Conservation (phyloP, 129 eudicot species). For the Chrysanthemum lavandulifolium region DNA sequence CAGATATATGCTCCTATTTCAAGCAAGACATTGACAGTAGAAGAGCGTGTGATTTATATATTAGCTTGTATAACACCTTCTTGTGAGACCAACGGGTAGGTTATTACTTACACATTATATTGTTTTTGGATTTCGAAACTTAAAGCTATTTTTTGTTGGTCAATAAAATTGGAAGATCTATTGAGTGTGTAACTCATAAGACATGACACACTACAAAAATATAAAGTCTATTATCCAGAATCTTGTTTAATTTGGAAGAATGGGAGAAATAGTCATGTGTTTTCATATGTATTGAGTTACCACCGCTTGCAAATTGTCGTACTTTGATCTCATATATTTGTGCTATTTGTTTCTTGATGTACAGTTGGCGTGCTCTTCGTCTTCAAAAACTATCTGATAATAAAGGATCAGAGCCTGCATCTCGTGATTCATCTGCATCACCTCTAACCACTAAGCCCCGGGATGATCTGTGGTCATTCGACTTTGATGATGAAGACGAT, state of each 20-base stretch:
- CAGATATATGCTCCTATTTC: slow-evolving; percentile 91
- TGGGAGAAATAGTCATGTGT: not conserved
- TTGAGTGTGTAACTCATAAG: not conserved
- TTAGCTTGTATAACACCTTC: slow-evolving; percentile 52
- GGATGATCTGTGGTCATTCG: slow-evolving; percentile 60
- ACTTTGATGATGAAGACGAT: slow-evolving; percentile 48
- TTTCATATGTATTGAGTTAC: slow-evolving; percentile 2
- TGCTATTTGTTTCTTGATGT: slow-evolving; percentile 18
- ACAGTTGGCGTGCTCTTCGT: slow-evolving; percentile 88
- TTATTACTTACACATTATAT: not conserved
- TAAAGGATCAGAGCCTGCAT: slow-evolving; percentile 27
- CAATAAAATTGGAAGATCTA: not conserved
- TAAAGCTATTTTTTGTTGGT: not conserved
- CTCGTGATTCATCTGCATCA: slow-evolving; percentile 29
- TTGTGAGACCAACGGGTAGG: slow-evolving; percentile 47
- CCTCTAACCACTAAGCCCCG: slow-evolving; percentile 37
- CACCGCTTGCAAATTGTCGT: not conserved
- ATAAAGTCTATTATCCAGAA: not conserved
- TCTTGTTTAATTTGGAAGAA: not conserved
- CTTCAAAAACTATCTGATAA: slow-evolving; percentile 49
- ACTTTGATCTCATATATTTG: slow-evolving; percentile 6
- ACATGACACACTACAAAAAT: slow-evolving; percentile 1
- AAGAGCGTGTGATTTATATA: slow-evolving; percentile 79
- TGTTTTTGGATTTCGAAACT: not conserved
- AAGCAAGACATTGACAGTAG: slow-evolving; percentile 40